Conservation (phyloP, 306 rosid species). For the Sesbania bispinosa region DNA sequence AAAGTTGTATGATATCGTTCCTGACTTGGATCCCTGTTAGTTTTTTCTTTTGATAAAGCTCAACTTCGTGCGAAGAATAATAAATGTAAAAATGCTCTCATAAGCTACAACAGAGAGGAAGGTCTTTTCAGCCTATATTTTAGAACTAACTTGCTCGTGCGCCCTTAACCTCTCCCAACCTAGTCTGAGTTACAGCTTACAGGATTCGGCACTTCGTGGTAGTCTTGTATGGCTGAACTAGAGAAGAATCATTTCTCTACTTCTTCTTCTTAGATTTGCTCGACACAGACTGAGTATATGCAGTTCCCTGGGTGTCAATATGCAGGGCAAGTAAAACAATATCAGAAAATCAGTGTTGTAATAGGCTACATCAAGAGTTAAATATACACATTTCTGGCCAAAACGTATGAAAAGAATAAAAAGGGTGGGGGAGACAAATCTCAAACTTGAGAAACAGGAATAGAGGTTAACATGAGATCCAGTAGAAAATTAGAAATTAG, state of each 20-base stretch:
- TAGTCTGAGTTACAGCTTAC: slow-evolving; percentile 52
- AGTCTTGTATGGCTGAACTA: slow-evolving; percentile 45
- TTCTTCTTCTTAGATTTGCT: slow-evolving; percentile 88
- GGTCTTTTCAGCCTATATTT: slow-evolving; percentile 40
- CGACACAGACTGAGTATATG: slow-evolving; percentile 52
- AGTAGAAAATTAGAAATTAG: too few relatives aligned
- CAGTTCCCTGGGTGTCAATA: slow-evolving; percentile 75
- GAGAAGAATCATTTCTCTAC: slow-evolving; percentile 38
- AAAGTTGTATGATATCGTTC: slow-evolving; percentile 31
- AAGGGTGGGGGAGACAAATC: too few relatives aligned
- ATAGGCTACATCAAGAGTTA: too few relatives aligned
- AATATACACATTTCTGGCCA: too few relatives aligned
- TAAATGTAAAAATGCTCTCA: slow-evolving; percentile 21
- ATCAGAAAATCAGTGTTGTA: slow-evolving; percentile 19
- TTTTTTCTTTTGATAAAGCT: slow-evolving; percentile 27
- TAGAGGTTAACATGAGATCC: slow-evolving; percentile 10
- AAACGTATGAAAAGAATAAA: too few relatives aligned
- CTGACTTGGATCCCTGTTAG: slow-evolving; percentile 34
- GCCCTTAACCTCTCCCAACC: slow-evolving; percentile 49
- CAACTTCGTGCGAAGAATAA: slow-evolving; percentile 31
- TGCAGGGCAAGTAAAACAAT: not conserved
- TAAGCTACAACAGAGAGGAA: slow-evolving; percentile 60
- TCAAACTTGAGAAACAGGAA: too few relatives aligned
- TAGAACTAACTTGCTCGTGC: slow-evolving; percentile 43
- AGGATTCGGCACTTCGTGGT: slow-evolving; percentile 42